Conservation (phyloP, 2,329 filamentous ascomycete genomes). For the Alternaria brassicae region DNA sequence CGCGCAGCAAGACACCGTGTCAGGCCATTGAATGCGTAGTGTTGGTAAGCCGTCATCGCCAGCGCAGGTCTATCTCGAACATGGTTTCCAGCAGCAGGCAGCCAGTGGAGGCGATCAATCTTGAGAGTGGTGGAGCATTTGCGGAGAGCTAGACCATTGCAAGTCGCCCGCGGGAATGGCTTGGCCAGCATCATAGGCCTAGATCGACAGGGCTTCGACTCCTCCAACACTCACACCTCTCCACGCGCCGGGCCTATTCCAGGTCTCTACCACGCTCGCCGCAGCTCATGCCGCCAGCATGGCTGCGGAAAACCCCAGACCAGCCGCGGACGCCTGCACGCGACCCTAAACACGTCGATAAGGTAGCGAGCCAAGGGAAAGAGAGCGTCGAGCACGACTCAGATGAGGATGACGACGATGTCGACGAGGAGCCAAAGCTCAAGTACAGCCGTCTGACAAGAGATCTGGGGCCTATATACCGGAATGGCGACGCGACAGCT, state of each 20-base stretch:
- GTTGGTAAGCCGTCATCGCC: slow-evolving; percentile 38
- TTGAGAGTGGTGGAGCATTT: slow-evolving; percentile 15
- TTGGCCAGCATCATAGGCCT: slow-evolving; percentile 42
- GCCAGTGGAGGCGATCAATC: not conserved
- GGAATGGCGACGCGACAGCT: slow-evolving; percentile 94
- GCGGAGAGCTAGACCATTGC: slow-evolving; percentile 23
- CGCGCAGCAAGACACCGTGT: slow-evolving; percentile 26
- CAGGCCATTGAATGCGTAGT: slow-evolving; percentile 32
- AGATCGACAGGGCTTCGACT: slow-evolving; percentile 27
- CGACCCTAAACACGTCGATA: slow-evolving; percentile 21
- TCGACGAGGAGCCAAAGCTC: slow-evolving; percentile 91
- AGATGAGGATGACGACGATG: slow-evolving; percentile 75
- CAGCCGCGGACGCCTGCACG: slow-evolving; percentile 48
- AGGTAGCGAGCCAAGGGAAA: slow-evolving; percentile 31
- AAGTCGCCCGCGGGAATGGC: slow-evolving; percentile 20
- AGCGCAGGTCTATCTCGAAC: slow-evolving; percentile 15
- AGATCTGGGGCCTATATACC: slow-evolving; percentile 80
- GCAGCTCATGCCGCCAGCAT: slow-evolving; percentile 52
- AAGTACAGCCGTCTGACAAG: slow-evolving; percentile 91
- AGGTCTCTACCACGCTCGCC: slow-evolving; percentile 25
- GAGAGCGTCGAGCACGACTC: slow-evolving; percentile 36
- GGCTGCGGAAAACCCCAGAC: slow-evolving; percentile 48
- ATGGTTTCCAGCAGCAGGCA: slow-evolving; percentile 22
- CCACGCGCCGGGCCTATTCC: slow-evolving; percentile 27
- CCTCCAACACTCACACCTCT: slow-evolving; percentile 29